These are phyloP conservation scores for Paecilomyces formosus DNA, from an alignment of 2,329 filamentous ascomycete species.

Conservation along the genomic window DNA sequence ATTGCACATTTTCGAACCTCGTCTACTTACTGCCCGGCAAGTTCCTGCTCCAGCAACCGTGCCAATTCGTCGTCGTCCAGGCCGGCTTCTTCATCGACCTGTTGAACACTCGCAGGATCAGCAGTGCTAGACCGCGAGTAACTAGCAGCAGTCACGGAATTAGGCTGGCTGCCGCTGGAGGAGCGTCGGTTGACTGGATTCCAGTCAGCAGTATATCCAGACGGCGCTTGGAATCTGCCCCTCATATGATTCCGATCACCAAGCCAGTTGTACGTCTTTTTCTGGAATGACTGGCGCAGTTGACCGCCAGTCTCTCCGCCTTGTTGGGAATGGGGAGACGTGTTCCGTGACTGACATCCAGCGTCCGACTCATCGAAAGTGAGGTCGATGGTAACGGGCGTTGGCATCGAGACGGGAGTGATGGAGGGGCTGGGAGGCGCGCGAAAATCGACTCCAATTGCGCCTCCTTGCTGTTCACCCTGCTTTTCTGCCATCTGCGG, in stretches of 20 bases:
- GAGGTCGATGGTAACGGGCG: slow-evolving; percentile 8
- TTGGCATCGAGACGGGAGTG: background rate
- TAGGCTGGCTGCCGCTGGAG: background rate
- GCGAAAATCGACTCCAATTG: background rate
- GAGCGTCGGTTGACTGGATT: background rate
- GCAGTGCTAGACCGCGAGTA: background rate
- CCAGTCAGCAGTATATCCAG: slow-evolving; percentile 1
- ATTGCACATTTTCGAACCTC: too few species aligned
- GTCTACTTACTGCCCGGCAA: slow-evolving; percentile 7
- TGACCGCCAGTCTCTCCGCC: background rate
- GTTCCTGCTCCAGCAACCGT: slow-evolving; percentile 18
- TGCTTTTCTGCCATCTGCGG: background rate
- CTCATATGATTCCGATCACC: slow-evolving; percentile 4
- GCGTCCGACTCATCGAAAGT: slow-evolving; percentile 3
- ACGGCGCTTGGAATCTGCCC: background rate
- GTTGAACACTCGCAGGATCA: background rate
- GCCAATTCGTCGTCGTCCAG: slow-evolving; percentile 16
- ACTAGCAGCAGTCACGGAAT: background rate
- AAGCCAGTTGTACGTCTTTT: slow-evolving; percentile 26
- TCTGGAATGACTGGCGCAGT: slow-evolving; percentile 18
- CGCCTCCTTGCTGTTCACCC: background rate
- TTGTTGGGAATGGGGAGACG: background rate
- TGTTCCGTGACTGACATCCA: background rate
- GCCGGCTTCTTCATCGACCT: background rate
- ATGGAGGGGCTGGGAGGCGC: background rate